A percentile compares a stretch with the other conserved stretches of the same genome.
These are phyloP conservation scores for Aspergillus tubingensis DNA, from an alignment of 2,329 filamentous ascomycete genomes.

Conservation along the genomic window DNA sequence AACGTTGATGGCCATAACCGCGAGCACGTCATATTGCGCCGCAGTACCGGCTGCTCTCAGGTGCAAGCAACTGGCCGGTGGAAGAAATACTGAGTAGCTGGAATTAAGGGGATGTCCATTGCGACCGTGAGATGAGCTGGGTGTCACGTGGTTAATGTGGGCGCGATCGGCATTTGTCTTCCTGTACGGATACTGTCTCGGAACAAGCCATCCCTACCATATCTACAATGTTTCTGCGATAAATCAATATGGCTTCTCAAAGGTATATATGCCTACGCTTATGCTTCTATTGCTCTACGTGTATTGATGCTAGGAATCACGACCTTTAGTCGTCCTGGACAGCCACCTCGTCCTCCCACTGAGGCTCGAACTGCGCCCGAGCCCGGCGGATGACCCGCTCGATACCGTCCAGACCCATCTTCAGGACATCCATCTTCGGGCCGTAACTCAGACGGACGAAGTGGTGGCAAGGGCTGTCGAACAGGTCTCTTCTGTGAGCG, in stretches of 20 bases:
- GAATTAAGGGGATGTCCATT: background rate
- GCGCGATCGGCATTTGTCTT: background rate
- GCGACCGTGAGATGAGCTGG: background rate
- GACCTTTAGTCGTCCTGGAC: conserved; percentile 34
- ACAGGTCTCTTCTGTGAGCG: conserved; percentile 81
- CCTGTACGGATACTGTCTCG: too few species aligned
- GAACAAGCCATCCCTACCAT: background rate
- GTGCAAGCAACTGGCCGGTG: background rate
- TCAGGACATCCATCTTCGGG: conserved; percentile 75
- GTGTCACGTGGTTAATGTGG: background rate
- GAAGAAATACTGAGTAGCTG: background rate
- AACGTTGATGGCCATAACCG: conserved; percentile 47
- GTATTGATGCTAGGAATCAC: background rate
- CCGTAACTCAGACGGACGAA: conserved; percentile 86
- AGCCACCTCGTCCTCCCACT: conserved; percentile 42
- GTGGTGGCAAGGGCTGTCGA: conserved; percentile 92
- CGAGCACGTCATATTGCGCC: conserved; percentile 25
- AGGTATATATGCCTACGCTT: background rate
- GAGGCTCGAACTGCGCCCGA: conserved; percentile 29
- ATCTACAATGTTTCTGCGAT: background rate
- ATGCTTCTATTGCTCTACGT: conserved; percentile 9
- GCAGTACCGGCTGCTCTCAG: conserved; percentile 7
- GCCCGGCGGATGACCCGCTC: conserved; percentile 69
- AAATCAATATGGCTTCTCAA: background rate
- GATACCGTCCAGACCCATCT: conserved; percentile 79